A percentile compares a stretch with the other conserved stretches of the same genome.
Conservation (phyloP, 2,329 filamentous ascomycete species). For the Colletotrichum truncatum region DNA sequence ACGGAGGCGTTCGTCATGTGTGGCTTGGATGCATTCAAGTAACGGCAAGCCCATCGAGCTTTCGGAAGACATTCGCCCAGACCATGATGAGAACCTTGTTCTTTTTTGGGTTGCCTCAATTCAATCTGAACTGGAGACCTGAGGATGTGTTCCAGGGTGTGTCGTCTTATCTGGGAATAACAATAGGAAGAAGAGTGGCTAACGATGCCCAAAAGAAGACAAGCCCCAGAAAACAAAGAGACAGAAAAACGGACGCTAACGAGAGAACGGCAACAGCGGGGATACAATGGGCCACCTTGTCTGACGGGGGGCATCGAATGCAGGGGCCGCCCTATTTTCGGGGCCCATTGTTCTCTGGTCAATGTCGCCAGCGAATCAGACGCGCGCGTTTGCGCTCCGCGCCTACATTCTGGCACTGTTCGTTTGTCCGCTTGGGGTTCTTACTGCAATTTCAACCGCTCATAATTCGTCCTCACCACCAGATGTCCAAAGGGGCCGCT, state of each 20-base stretch:
- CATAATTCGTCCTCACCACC: background rate
- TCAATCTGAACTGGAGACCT: background rate
- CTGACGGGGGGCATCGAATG: background rate
- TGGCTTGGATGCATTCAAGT: conserved; percentile 13
- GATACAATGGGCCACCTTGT: background rate
- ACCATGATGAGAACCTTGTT: background rate
- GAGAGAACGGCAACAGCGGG: conserved; percentile 1
- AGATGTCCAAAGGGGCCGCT: background rate
- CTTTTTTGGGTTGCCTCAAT: background rate
- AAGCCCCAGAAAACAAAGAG: background rate
- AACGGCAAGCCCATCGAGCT: background rate
- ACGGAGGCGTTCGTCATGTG: conserved; percentile 23
- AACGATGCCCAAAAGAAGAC: background rate
- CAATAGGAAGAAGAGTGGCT: background rate
- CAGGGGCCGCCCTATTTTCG: conserved; percentile 18
- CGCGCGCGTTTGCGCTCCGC: conserved; percentile 28
- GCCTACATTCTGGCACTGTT: conserved; percentile 24
- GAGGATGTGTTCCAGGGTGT: background rate
- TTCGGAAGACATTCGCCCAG: background rate
- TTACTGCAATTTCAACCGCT: conserved; percentile 8
- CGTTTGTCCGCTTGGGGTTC: background rate
- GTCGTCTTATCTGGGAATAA: background rate
- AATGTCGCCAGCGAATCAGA: conserved; percentile 24
- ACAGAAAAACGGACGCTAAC: conserved; percentile 14
- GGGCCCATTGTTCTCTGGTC: background rate